Percentiles rank a stretch among this genome's conserved stretches.
These are phyloP conservation scores for Raffaelea albimanens DNA, from an alignment of 2,329 filamentous ascomycete genomes.

Conservation along the genomic window DNA sequence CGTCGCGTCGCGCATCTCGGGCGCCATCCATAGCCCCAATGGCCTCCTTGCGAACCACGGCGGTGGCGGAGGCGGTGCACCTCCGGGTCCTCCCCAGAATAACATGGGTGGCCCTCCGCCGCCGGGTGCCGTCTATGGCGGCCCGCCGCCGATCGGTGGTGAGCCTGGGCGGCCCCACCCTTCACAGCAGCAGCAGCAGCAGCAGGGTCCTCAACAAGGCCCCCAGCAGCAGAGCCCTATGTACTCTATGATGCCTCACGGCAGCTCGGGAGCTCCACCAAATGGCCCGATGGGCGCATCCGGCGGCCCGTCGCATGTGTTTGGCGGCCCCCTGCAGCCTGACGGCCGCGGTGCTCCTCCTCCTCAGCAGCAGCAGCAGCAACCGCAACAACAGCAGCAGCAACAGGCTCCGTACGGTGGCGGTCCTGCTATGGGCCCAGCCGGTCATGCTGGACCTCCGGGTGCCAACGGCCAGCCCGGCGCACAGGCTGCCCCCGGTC, in stretches of 20 bases:
- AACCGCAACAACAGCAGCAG: constrained; percentile 28
- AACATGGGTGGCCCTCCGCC: constrained; percentile 36
- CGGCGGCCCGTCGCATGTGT: constrained; percentile 53
- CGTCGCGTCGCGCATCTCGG: constrained; percentile 70
- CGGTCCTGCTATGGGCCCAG: constrained; percentile 22
- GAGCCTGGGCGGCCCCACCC: constrained; percentile 24
- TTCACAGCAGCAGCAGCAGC: constrained; percentile 7
- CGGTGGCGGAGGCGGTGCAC: constrained; percentile 16
- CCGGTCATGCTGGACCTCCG: constrained; percentile 23
- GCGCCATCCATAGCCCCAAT: constrained; percentile 84
- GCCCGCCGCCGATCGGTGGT: constrained; percentile 35
- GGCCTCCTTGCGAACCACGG: constrained; percentile 72
- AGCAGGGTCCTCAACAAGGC: not conserved
- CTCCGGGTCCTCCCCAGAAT: constrained; percentile 40
- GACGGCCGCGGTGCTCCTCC: constrained; percentile 42
- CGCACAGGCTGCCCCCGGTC: constrained; percentile 23
- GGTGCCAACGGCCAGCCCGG: constrained; percentile 1
- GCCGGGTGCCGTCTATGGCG: constrained; percentile 43
- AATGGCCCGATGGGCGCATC: constrained; percentile 47
- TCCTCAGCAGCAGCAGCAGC: not conserved
- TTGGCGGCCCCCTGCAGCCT: constrained; percentile 58
- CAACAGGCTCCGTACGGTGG: constrained; percentile 42
- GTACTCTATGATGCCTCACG: constrained; percentile 45
- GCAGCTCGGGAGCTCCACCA: constrained; percentile 31
- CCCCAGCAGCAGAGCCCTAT: constrained; percentile 38